phyloP scores from a whole-genome alignment of 2,329 filamentous ascomycete genomes.

The Aspergillus pseudonomiae region DNA sequence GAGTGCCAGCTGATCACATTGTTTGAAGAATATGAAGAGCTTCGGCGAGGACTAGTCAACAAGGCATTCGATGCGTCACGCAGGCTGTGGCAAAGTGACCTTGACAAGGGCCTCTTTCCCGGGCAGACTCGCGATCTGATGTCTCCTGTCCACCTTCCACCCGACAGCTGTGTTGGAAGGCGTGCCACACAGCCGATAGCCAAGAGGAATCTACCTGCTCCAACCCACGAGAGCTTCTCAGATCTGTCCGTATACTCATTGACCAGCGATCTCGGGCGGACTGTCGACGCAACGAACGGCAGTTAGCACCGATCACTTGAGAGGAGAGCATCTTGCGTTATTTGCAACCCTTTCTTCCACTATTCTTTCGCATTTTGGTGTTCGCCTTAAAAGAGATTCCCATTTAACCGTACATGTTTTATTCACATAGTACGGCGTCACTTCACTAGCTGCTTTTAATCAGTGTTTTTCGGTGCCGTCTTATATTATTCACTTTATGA shows the following conservation, averaged over 20 bases:
- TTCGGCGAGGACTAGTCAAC: constrained; percentile 38
- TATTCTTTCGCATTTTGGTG: neutral
- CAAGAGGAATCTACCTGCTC: neutral
- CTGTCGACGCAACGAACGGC: neutral
- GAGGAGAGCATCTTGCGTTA: neutral
- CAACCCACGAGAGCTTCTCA: constrained; percentile 13
- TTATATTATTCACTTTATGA: neutral
- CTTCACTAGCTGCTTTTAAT: neutral
- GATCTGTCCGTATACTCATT: constrained; percentile 13
- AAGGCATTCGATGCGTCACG: constrained; percentile 35
- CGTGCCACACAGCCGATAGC: neutral
- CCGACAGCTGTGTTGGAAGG: neutral
- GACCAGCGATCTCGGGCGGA: constrained; percentile 1
- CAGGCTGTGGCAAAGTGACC: constrained; percentile 7
- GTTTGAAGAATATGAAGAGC: constrained; percentile 35
- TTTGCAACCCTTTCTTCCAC: neutral
- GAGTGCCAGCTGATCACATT: constrained; percentile 25
- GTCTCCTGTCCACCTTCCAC: constrained; percentile 4
- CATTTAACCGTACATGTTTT: neutral
- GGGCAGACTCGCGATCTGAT: constrained; percentile 10
- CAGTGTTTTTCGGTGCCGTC: neutral
- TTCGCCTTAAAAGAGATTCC: neutral
- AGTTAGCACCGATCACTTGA: neutral
- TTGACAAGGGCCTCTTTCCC: constrained; percentile 10
- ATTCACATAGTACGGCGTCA: neutral